These are phyloP conservation scores for Myxozyma udenii DNA, from an alignment of 805 yeast species.

Conservation along the genomic window DNA sequence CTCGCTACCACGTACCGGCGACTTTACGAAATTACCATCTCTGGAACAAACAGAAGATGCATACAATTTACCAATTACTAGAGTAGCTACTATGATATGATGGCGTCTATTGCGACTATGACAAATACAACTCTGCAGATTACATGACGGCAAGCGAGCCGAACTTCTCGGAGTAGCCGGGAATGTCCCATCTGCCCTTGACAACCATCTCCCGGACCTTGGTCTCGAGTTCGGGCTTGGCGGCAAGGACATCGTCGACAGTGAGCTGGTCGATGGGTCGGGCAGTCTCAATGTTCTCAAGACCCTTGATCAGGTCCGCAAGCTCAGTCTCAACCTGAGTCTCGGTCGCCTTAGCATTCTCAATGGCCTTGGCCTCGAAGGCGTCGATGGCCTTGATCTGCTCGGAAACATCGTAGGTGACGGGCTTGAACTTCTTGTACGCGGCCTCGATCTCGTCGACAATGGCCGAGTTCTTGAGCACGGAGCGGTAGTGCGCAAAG, in stretches of 20 bases:
- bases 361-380: slow-evolving; percentile 91
- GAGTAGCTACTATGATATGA: too few relatives aligned
- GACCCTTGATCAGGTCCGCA: slow-evolving; percentile 77
- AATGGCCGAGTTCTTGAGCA: slow-evolving; percentile 76
- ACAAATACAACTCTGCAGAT: too few relatives aligned
- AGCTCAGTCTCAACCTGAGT: slow-evolving; percentile 82
- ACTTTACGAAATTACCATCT: too few relatives aligned
- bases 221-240: slow-evolving; percentile 95
- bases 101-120: too few relatives aligned
- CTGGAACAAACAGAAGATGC: too few relatives aligned
- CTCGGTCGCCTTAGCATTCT: slow-evolving; percentile 93
- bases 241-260: slow-evolving; percentile 88
- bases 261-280: slow-evolving; percentile 98
- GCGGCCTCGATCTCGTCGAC: slow-evolving; percentile 78
- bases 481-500: slow-evolving; percentile 72
- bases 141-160: slow-evolving; percentile 92
- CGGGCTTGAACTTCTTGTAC: slow-evolving; percentile 73
- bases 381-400: slow-evolving; percentile 89
- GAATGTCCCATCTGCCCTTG: slow-evolving; percentile 97
- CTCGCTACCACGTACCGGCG: too few relatives aligned
- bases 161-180: slow-evolving; percentile 97
- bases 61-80: too few relatives aligned
- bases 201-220: slow-evolving; percentile 92
- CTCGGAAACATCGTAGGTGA: slow-evolving; percentile 78
- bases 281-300: slow-evolving; percentile 90